phyloP scores from a whole-genome alignment of 2,329 filamentous ascomycete genomes.

The Ophiostoma perfectum region DNA sequence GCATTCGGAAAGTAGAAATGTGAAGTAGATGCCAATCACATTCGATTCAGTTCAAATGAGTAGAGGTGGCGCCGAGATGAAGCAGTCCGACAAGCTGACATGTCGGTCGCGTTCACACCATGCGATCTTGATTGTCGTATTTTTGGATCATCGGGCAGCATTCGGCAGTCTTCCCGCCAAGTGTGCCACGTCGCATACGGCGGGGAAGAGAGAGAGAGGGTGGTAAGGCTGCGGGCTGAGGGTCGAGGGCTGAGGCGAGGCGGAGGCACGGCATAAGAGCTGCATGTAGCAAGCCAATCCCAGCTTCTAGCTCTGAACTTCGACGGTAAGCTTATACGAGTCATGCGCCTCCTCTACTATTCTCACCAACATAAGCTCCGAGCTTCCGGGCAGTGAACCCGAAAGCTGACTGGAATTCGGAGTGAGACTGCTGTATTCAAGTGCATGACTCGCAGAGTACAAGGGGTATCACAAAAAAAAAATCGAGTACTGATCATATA shows the following conservation, averaged over 20 bases:
- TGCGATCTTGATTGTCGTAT: no score
- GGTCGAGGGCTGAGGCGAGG: background rate
- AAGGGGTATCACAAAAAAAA: no score
- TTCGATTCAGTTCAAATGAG: no score
- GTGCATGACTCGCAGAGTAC: no score
- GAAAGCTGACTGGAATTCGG: background rate
- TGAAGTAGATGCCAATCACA: no score
- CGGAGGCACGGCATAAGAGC: background rate
- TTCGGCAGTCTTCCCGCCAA: background rate
- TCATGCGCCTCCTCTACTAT: background rate
- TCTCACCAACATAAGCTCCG: background rate
- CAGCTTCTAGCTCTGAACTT: no score
- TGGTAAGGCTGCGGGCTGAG: background rate
- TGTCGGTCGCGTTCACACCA: no score
- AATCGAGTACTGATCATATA: no score
- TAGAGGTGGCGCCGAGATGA: no score
- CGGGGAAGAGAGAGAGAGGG: background rate
- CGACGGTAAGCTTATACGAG: background rate
- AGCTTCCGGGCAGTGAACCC: background rate
- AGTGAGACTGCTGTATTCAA: background rate
- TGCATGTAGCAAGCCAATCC: background rate
- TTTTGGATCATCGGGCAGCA: constrained; percentile 9
- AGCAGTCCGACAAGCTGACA: no score
- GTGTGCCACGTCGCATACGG: no score
- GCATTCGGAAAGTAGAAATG: background rate